Percentiles rank a stretch among this genome's conserved stretches.
phyloP scores from a whole-genome alignment of 208 protist genomes.

The Porcisia deanei region DNA sequence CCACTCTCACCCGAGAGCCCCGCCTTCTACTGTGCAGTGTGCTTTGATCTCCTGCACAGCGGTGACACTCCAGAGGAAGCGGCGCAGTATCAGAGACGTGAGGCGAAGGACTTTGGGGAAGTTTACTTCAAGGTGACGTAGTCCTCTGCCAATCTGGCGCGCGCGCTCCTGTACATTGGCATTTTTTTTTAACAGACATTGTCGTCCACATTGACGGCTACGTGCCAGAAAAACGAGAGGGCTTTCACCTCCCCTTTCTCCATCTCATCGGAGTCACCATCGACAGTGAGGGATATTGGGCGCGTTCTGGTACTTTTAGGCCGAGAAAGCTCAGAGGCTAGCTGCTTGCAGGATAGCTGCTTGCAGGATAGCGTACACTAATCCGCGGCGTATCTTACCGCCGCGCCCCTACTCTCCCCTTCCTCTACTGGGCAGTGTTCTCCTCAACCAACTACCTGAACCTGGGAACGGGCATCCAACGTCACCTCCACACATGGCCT shows the following conservation, averaged over 20 bases:
- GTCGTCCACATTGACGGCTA: constrained; percentile 2
- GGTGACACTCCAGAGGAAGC: constrained; percentile 49
- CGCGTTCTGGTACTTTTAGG: not conserved
- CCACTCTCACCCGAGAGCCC: constrained; percentile 44
- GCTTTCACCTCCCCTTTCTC: not conserved
- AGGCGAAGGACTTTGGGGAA: constrained; percentile 29
- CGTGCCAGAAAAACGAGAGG: not conserved
- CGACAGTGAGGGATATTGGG: not conserved
- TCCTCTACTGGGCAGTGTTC: not conserved
- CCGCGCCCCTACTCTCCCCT: not conserved
- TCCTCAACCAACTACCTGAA: not conserved
- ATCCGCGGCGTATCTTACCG: constrained; percentile 9
- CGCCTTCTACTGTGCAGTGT: constrained; percentile 66
- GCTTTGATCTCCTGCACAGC: constrained; percentile 70
- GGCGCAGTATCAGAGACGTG: constrained; percentile 40
- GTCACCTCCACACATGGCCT: not conserved
- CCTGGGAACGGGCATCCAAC: not conserved
- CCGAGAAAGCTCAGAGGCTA: constrained; percentile 14
- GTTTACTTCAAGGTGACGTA: constrained; percentile 39
- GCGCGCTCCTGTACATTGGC: not conserved
- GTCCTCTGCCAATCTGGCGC: not conserved
- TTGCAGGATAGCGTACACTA: constrained; percentile 12
- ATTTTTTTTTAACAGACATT: not conserved
- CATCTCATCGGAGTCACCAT: no score
- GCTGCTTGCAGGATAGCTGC: constrained; percentile 4